Evolutionary conservation across 2,329 filamentous ascomycete genomes (phyloP).

Genomic region (Dactylonectria macrodidyma): DNA sequence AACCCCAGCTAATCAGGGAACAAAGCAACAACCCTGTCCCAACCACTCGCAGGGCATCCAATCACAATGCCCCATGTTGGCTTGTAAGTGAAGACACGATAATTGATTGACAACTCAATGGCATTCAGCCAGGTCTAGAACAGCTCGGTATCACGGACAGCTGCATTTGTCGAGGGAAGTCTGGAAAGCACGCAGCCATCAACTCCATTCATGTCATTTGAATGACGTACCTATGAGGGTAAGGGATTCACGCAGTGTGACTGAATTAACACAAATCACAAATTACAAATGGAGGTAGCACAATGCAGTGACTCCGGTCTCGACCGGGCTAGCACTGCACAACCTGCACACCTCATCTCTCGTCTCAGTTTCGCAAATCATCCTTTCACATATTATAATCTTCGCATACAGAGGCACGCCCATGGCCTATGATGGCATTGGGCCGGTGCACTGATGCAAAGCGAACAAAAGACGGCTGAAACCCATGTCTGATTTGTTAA

Average conservation of each 20-base stretch:
- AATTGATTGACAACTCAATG: constrained; percentile 8
- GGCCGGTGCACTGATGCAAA: too few relatives aligned
- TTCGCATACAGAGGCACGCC: neutral
- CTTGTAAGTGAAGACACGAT: neutral
- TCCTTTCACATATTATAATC: neutral
- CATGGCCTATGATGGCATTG: too few relatives aligned
- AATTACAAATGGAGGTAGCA: neutral
- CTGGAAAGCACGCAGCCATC: constrained; percentile 7
- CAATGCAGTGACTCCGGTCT: neutral
- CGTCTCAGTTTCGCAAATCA: neutral
- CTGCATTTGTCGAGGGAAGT: neutral
- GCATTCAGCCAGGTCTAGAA: neutral
- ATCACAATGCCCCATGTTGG: neutral
- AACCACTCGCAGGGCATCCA: neutral
- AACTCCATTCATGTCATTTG: constrained; percentile 12
- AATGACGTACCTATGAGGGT: constrained; percentile 32
- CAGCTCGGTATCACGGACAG: neutral
- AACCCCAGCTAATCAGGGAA: neutral
- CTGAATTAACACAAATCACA: constrained; percentile 7
- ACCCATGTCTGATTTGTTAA: too few relatives aligned
- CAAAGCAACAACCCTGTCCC: neutral
- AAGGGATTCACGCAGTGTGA: constrained; percentile 1
- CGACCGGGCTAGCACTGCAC: neutral
- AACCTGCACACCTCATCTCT: neutral
- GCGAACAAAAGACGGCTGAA: too few relatives aligned